Base-by-base conservation (phyloP, 768 basidiomycete species). In the Polyporus arcularius region DNA sequence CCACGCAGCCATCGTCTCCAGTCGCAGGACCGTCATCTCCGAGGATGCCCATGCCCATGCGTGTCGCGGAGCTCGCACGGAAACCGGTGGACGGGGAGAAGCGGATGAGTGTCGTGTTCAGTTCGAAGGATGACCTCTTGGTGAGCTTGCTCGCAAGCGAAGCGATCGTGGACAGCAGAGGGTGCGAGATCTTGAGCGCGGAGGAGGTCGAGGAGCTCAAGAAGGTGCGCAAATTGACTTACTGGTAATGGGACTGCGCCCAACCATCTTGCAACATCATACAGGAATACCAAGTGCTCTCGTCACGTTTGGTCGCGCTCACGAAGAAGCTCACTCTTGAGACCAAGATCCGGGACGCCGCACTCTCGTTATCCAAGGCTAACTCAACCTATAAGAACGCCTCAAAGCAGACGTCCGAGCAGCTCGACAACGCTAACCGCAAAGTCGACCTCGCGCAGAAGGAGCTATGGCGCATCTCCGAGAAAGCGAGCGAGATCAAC, bases 111-210 rank as follows among this genome's bases (percentile, higher is more conserved):
- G 75, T 71, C 8, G 63, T 76, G 49, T 72, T 82, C 56, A 87
- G 85, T 63, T 84, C 84, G 15, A 82, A 88, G 47, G 94, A 97
- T 67, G 92, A 95, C 63, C 82, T 98, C 48, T 81, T 98, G 64
- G 82, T 97, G 71, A 91, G 90, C 71, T 81, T 99, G 42, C 78
- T 98, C 64, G 91, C 95, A 43, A 94, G 94, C 56, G 94, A 98
- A 74, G 96, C 96, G 4, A 85, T 92, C 43, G 87, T 98, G n/a
- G 94, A 98, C 68, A 92, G 92, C 68, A 86, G 90, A 32, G 85
- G 85, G 47, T 92, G 85, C 70, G 85, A 88, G 55, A 87, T 97
- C 21, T 78, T 96, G 46, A 84, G 81, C 55, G 82, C 87, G 62
- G 88, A 90, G 49, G 84, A 88, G 66, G 84, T 89, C 15, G 87